Evolutionary conservation across 495 filamentous ascomycete genomes (phyloP).

Genomic region (Sabuloglossum arenarium): DNA sequence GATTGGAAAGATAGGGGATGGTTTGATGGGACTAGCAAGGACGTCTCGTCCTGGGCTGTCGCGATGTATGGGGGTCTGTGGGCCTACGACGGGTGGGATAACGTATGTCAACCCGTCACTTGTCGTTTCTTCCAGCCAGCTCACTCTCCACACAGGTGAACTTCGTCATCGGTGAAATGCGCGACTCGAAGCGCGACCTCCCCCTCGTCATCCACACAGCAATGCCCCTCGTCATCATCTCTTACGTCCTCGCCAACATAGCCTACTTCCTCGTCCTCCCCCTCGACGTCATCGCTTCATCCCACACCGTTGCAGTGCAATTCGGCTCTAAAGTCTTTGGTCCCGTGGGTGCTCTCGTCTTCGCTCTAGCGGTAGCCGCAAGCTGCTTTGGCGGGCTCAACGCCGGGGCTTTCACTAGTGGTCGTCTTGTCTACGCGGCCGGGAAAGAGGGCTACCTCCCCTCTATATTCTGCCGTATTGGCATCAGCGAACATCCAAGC

Average conservation of each 20-base stretch:
- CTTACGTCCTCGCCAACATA: constrained; percentile 77
- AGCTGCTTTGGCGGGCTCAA: constrained; percentile 88
- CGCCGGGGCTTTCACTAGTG: constrained; percentile 81
- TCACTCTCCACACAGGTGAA: constrained; percentile 42
- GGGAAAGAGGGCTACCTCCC: constrained; percentile 93
- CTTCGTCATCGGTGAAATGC: constrained; percentile 92
- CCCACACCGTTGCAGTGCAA: constrained; percentile 83
- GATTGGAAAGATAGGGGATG: constrained; percentile 80
- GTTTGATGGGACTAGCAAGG: constrained; percentile 72
- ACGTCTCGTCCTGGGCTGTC: constrained; percentile 67
- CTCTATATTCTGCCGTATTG: constrained; percentile 60
- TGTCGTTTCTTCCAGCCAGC: neutral
- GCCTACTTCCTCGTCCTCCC: constrained; percentile 94
- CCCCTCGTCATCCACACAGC: constrained; percentile 92
- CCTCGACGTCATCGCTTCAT: constrained; percentile 49
- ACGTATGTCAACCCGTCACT: constrained; percentile 36
- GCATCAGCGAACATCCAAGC: constrained; percentile 24
- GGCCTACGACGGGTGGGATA: constrained; percentile 99
- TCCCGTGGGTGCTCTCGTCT: constrained; percentile 52
- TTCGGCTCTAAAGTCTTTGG: constrained; percentile 88
- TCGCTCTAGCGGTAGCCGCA: constrained; percentile 74
- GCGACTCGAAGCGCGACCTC: constrained; percentile 72
- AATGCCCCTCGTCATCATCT: constrained; percentile 82
- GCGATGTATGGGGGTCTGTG: constrained; percentile 89
- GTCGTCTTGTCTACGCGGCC: constrained; percentile 80